A percentile compares a stretch with the other conserved stretches of the same genome.
phyloP scores from a whole-genome alignment of 352 stramenopile genomes.

The Globisporangium cystogenes region DNA sequence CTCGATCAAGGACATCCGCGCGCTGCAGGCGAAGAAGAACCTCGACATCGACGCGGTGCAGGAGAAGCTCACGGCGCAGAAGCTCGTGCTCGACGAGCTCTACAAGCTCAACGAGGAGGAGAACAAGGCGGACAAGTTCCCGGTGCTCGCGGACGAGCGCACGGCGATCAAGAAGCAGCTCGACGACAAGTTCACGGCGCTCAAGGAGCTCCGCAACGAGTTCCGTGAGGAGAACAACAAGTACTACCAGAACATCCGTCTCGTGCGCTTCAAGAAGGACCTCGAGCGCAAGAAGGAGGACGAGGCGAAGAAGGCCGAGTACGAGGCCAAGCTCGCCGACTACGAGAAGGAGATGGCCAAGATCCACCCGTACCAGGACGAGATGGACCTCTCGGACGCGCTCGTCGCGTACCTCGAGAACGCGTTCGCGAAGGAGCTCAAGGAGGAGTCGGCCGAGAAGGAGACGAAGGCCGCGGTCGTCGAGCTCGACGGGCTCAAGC shows the following conservation, averaged over 20 bases:
- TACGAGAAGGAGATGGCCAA: conserved; percentile 96
- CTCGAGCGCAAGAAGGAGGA: conserved; percentile 81
- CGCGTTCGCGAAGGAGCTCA: conserved; percentile 86
- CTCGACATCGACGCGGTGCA: conserved; percentile 92
- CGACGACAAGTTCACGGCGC: conserved; percentile 81
- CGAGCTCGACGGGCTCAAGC: conserved; percentile 92
- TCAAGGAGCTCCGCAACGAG: conserved; percentile 84
- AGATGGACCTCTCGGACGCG: conserved; percentile 95
- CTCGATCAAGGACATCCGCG: conserved; percentile 69
- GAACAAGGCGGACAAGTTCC: conserved; percentile 84
- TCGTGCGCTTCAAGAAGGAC: conserved; percentile 83
- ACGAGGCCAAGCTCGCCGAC: conserved; percentile 93
- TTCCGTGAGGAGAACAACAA: conserved; percentile 94
- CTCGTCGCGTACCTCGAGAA: conserved; percentile 92
- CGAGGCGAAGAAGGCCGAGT: conserved; percentile 73
- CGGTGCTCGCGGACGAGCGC: conserved; percentile 76
- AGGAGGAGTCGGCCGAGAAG: conserved; percentile 41
- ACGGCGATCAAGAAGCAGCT: conserved; percentile 91
- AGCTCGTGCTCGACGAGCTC: conserved; percentile 86
- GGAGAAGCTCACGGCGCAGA: conserved; percentile 89
- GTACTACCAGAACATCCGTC: conserved; percentile 90
- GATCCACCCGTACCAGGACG: conserved; percentile 95
- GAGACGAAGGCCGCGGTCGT: conserved; percentile 34
- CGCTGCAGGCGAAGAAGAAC: conserved; percentile 88
- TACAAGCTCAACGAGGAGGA: conserved; percentile 88